These are phyloP conservation scores for Dentipellis fragilis DNA, from an alignment of 768 basidiomycete species.

Conservation along the genomic window DNA sequence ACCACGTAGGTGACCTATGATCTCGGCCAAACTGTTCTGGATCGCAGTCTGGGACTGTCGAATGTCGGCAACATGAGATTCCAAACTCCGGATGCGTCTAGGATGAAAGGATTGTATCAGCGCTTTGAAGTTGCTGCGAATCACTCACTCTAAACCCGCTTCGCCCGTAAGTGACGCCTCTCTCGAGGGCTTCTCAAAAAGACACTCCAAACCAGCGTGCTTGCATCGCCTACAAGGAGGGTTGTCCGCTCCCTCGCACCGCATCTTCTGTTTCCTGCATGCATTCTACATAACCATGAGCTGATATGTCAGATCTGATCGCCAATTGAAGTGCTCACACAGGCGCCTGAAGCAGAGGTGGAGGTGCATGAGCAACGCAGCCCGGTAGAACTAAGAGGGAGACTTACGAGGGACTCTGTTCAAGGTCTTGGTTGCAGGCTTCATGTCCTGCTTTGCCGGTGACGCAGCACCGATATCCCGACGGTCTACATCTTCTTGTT, in stretches of 20 bases:
- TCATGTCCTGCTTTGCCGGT: slow-evolving; percentile 50
- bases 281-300: slow-evolving; percentile 54
- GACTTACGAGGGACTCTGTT: slow-evolving; percentile 81
- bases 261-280: slow-evolving; percentile 94
- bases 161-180: slow-evolving; percentile 84
- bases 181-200: slow-evolving; percentile 89
- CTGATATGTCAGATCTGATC: slow-evolving; percentile 6
- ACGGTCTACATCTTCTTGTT: slow-evolving; percentile 49
- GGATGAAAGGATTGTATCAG: neutral
- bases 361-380: slow-evolving; percentile 11
- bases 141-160: slow-evolving; percentile 76
- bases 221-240: slow-evolving; percentile 94
- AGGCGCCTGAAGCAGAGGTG: slow-evolving; percentile 48
- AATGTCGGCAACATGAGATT: slow-evolving; percentile 78
- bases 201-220: slow-evolving; percentile 81
- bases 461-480: slow-evolving; percentile 26
- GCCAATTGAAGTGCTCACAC: slow-evolving; percentile 35
- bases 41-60: slow-evolving; percentile 64
- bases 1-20: slow-evolving; percentile 68
- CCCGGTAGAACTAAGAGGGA: slow-evolving; percentile 12
- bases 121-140: neutral
- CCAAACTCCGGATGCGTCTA: slow-evolving; percentile 87
- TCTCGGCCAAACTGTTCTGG: slow-evolving; percentile 69
- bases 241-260: slow-evolving; percentile 92
- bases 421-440: slow-evolving; percentile 66